Percentiles rank a stretch among this genome's conserved stretches.
phyloP scores from a whole-genome alignment of 2,329 filamentous ascomycete species.

The Fusarium oligoseptatum region DNA sequence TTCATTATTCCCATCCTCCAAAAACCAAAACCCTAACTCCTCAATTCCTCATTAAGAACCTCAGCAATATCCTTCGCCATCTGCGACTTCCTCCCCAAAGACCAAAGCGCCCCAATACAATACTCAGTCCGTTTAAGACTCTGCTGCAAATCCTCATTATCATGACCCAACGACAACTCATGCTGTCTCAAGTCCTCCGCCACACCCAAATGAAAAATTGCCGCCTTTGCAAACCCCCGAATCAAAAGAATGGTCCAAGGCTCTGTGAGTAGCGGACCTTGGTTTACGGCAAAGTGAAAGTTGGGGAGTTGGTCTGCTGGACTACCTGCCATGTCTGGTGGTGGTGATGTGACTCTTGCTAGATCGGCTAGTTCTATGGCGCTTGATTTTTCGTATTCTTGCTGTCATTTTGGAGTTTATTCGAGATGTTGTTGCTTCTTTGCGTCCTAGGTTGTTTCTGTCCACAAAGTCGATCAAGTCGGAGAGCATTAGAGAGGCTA shows the following conservation, averaged over 20 bases:
- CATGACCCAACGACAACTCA: slow-evolving; percentile 38
- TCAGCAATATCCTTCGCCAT: slow-evolving; percentile 49
- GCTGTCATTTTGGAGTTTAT: slow-evolving; percentile 50
- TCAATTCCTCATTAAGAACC: slow-evolving; percentile 15
- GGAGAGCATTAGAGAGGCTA: slow-evolving; percentile 66
- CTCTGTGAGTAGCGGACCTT: slow-evolving; percentile 68
- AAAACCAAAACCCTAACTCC: background rate
- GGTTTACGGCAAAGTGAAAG: slow-evolving; percentile 66
- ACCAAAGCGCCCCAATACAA: slow-evolving; percentile 66
- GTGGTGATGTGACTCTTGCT: slow-evolving; percentile 57
- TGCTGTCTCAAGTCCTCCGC: slow-evolving; percentile 40
- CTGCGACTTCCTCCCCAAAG: slow-evolving; percentile 67
- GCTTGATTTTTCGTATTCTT: slow-evolving; percentile 58
- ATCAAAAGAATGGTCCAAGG: slow-evolving; percentile 70
- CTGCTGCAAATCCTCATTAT: slow-evolving; percentile 44
- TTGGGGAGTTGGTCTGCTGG: slow-evolving; percentile 48
- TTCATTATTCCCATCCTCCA: background rate
- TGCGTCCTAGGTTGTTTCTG: slow-evolving; percentile 43
- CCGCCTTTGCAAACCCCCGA: slow-evolving; percentile 63
- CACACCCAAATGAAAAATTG: slow-evolving; percentile 51
- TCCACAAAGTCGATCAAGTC: slow-evolving; percentile 67
- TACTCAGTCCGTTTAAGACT: slow-evolving; percentile 56
- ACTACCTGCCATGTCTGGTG: slow-evolving; percentile 22
- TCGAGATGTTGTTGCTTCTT: slow-evolving; percentile 41
- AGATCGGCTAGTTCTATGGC: slow-evolving; percentile 62